Evolutionary conservation across 139 green algal genomes (phyloP), one percentile per base, ranked within the genome.

Genomic region (Trebouxia sp.): DNA sequence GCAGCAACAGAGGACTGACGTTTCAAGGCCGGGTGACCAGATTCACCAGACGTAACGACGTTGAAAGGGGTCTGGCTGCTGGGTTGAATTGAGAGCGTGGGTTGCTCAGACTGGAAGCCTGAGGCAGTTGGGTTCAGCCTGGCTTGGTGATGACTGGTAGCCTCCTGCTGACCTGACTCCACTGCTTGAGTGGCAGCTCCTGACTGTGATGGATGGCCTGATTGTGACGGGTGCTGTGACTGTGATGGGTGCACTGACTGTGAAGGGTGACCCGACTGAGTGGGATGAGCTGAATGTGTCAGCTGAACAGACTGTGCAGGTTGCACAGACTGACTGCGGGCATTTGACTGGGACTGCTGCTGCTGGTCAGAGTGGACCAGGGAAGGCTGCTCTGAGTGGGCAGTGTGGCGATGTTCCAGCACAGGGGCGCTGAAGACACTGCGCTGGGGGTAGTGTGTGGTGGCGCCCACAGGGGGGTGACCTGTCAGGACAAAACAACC

Each of bases 51-150:
- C 14, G 62, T 72, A 35, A 72, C 62, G 3, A 72, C 62, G 28
- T 72, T 72, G 62, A 72, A 72, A 43, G 62, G 62, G 11, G 62
- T 72, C 32, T 72, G 62, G 12, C 1, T 72, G 62, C 62, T 72
- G 11, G 62, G 62, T 35, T 72, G 62, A 0, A 72, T 72, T 32
- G 62, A 72, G 7, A 72, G 8, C 11, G 32, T 72, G 35, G 62
- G 62, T 6, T 72, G 47, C 47, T 26, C 62, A n/a, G 62, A 26
- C 32, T 72, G 62, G 32, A 45, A 72, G 3, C 35, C 62, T 28
- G 62, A 28, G 35, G 35, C 62, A 15, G 32, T 35, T 45, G 62
- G 62, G 35, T 30, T 45, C 15, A 14, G 11, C 15, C 32, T 38
- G 24, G 56, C 38, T 17, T 26, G n/a, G 7, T 67, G 56, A 17